Conservation (phyloP, 768 basidiomycete genomes). For the Agaricus bisporus region DNA sequence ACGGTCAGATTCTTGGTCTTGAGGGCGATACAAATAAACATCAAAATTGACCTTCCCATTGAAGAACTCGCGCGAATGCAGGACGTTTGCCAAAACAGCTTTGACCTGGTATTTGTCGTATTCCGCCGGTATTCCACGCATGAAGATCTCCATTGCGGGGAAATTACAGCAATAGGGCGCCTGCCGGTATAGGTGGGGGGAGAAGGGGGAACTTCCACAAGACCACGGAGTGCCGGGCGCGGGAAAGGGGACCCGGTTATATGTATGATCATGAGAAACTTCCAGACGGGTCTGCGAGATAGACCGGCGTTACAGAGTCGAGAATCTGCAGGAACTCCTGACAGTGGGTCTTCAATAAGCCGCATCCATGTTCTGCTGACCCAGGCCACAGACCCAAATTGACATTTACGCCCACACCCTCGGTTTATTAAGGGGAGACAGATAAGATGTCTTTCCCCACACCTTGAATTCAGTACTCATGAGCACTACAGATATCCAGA, state of each 20-base stretch:
- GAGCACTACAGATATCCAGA: slow-evolving; percentile 9
- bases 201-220: background rate
- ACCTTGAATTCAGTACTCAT: background rate
- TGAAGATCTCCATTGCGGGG: slow-evolving; percentile 31
- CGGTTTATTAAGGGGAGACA: background rate
- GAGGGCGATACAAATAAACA: slow-evolving; percentile 33
- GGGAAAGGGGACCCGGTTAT: background rate
- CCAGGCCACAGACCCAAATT: background rate
- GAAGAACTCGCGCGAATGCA: slow-evolving; percentile 39
- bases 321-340: background rate
- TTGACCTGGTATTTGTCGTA: slow-evolving; percentile 24
- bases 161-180: background rate
- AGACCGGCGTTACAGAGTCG: background rate
- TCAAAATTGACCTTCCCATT: slow-evolving; percentile 42
- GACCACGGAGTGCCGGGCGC: background rate
- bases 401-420: background rate
- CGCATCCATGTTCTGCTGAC: background rate
- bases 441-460: background rate
- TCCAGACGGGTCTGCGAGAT: background rate
- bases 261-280: background rate
- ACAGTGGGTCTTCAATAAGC: background rate
- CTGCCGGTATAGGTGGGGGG: background rate
- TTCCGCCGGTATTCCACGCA: slow-evolving; percentile 27
- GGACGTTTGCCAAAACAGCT: slow-evolving; percentile 30
- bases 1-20: slow-evolving; percentile 28